These are phyloP conservation scores for Microcos paniculata DNA, from an alignment of 345 rosid genomes.

Conservation along the genomic window DNA sequence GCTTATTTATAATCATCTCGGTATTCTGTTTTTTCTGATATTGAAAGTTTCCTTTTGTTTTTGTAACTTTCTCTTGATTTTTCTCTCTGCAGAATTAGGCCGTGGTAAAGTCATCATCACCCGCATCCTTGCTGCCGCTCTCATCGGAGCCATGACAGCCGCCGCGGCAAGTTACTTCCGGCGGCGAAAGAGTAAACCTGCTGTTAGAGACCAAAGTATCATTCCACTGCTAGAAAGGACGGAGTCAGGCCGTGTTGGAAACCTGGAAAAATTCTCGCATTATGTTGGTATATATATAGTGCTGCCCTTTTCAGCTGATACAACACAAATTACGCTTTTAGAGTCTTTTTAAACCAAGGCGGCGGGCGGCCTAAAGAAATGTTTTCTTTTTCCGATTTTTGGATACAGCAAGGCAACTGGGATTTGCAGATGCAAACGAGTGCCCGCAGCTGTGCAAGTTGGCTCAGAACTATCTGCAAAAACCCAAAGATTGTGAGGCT, in stretches of 20 bases:
- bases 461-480: conserved; percentile 57
- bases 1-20: no score
- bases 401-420: conserved; percentile 78
- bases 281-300: conserved; percentile 56
- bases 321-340: not conserved
- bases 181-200: conserved; percentile 24
- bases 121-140: conserved; percentile 30
- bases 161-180: conserved; percentile 15
- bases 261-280: conserved; percentile 73
- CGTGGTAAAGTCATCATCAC: conserved; percentile 23
- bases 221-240: conserved; percentile 44
- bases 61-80: not conserved
- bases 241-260: conserved; percentile 55
- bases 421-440: conserved; percentile 63
- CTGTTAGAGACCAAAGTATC: conserved; percentile 19
- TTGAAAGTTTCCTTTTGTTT: not conserved
- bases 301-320: not conserved
- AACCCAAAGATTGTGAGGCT: conserved; percentile 57
- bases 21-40: no score
- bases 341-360: no score
- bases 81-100: not conserved
- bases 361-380: not conserved
- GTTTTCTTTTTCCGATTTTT: not conserved
- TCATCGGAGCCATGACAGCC: conserved; percentile 26
- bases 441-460: conserved; percentile 68